Percentiles rank a stretch among this genome's conserved stretches.
These are phyloP conservation scores for Wallacemonas sp. DNA, from an alignment of 208 protist species.

Conservation along the genomic window DNA sequence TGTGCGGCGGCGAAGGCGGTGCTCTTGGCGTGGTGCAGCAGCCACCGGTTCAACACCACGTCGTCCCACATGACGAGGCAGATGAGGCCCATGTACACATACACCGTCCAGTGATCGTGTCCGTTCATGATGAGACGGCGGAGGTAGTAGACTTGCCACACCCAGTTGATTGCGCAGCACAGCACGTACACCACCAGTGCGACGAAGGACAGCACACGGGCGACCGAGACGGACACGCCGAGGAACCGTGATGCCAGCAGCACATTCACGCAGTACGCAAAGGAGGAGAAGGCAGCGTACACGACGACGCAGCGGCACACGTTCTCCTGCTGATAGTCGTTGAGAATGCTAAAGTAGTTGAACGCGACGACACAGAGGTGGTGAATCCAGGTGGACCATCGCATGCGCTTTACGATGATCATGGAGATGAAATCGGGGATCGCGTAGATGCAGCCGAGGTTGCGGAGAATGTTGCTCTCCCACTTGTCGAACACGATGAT, in stretches of 20 bases:
- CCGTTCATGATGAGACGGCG: constrained; percentile 58
- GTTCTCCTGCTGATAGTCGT: constrained; percentile 88
- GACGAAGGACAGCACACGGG: constrained; percentile 71
- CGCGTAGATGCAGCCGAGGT: constrained; percentile 93
- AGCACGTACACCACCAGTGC: constrained; percentile 84
- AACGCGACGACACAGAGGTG: constrained; percentile 90
- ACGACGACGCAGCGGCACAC: constrained; percentile 90
- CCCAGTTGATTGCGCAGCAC: constrained; percentile 89
- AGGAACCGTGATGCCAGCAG: constrained; percentile 92
- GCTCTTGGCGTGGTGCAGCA: constrained; percentile 73
- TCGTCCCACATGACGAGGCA: constrained; percentile 89
- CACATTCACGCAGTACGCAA: constrained; percentile 92
- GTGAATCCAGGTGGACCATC: constrained; percentile 89
- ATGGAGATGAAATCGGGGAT: constrained; percentile 93
- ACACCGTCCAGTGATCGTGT: constrained; percentile 80
- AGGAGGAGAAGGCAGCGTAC: constrained; percentile 91
- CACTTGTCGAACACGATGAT: constrained; percentile 86
- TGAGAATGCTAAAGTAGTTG: constrained; percentile 89
- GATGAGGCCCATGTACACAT: constrained; percentile 82
- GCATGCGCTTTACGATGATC: constrained; percentile 89
- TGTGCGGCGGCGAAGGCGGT: constrained; percentile 64
- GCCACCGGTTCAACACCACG: constrained; percentile 71
- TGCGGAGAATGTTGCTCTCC: constrained; percentile 84
- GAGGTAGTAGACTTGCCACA: constrained; percentile 91
- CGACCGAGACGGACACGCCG: constrained; percentile 51